Percentiles rank a stretch among this genome's conserved stretches.
phyloP scores from a whole-genome alignment of 2,329 filamentous ascomycete genomes.

The Botrytis fragariae region DNA sequence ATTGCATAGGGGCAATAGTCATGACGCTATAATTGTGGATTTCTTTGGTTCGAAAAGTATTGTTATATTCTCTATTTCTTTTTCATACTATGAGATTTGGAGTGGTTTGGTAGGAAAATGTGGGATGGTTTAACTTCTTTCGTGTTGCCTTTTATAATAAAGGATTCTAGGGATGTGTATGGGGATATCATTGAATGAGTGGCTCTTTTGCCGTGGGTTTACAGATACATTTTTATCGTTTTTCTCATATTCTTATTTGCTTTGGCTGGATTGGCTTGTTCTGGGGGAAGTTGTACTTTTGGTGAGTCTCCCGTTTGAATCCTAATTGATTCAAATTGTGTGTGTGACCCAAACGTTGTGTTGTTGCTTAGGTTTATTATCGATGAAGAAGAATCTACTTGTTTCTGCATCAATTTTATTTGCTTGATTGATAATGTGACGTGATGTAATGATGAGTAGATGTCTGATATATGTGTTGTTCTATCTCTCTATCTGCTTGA shows the following conservation, averaged over 20 bases:
- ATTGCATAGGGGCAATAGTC: slow-evolving; percentile 29
- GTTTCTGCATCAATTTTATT: background rate
- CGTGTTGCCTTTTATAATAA: background rate
- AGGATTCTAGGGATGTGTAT: background rate
- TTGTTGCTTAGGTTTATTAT: slow-evolving; percentile 9
- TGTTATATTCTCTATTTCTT: slow-evolving; percentile 23
- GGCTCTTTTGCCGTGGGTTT: background rate
- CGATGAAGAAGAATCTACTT: slow-evolving; percentile 1
- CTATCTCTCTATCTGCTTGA: too few species aligned
- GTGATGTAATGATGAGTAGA: background rate
- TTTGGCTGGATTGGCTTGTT: slow-evolving; percentile 20
- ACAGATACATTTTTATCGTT: background rate
- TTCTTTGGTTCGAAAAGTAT: slow-evolving; percentile 21
- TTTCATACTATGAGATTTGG: slow-evolving; percentile 14
- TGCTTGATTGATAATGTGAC: background rate
- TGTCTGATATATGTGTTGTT: too few species aligned
- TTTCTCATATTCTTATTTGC: slow-evolving; percentile 14
- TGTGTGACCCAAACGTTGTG: slow-evolving; percentile 15
- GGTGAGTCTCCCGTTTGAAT: slow-evolving; percentile 33
- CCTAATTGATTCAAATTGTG: slow-evolving; percentile 7
- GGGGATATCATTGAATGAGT: background rate
- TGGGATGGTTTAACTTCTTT: slow-evolving; percentile 13
- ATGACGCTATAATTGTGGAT: slow-evolving; percentile 36
- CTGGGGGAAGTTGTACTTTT: slow-evolving; percentile 25
- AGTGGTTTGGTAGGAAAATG: background rate